A percentile compares a stretch with the other conserved stretches of the same genome.
Evolutionary conservation across 108 stramenopile species (phyloP).

Genomic region (Skeletonema menzelii): DNA sequence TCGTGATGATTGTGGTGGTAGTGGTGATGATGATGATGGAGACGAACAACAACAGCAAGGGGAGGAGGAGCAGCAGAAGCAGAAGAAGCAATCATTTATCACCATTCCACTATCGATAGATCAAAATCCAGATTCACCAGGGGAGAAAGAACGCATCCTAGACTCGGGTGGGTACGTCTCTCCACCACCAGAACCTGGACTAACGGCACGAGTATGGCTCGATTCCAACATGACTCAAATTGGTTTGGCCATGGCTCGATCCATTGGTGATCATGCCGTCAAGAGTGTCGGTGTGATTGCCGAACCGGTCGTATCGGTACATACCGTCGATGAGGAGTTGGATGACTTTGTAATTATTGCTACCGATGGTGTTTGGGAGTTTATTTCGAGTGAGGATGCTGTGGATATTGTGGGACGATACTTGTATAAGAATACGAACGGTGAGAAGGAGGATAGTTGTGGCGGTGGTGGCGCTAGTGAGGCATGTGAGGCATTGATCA

Average conservation of each 20-base stretch:
- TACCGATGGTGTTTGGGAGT: slow-evolving; percentile 97
- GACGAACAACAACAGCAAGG: not conserved
- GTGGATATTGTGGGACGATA: slow-evolving; percentile 67
- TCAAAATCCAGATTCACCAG: slow-evolving; percentile 90
- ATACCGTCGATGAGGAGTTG: slow-evolving; percentile 50
- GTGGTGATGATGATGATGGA: not conserved
- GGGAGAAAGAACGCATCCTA: slow-evolving; percentile 82
- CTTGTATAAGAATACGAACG: slow-evolving; percentile 28
- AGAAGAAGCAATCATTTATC: not conserved
- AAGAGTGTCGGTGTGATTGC: slow-evolving; percentile 91
- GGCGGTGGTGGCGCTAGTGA: slow-evolving; percentile 51
- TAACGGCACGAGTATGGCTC: slow-evolving; percentile 91
- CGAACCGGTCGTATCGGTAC: slow-evolving; percentile 83
- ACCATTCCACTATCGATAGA: slow-evolving; percentile 79
- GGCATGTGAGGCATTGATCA: slow-evolving; percentile 88
- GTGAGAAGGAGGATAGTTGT: not conserved
- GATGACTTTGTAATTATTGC: slow-evolving; percentile 92
- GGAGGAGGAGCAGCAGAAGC: too few relatives aligned
- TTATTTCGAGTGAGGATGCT: slow-evolving; percentile 78
- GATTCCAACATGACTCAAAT: slow-evolving; percentile 90
- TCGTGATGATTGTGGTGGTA: not conserved
- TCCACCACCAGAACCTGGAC: slow-evolving; percentile 90
- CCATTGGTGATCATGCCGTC: slow-evolving; percentile 95
- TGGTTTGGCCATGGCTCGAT: slow-evolving; percentile 93
- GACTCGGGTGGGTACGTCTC: slow-evolving; percentile 88